Evolutionary conservation across 2,329 filamentous ascomycete genomes (phyloP).

Genomic region (Claviceps cyperi): DNA sequence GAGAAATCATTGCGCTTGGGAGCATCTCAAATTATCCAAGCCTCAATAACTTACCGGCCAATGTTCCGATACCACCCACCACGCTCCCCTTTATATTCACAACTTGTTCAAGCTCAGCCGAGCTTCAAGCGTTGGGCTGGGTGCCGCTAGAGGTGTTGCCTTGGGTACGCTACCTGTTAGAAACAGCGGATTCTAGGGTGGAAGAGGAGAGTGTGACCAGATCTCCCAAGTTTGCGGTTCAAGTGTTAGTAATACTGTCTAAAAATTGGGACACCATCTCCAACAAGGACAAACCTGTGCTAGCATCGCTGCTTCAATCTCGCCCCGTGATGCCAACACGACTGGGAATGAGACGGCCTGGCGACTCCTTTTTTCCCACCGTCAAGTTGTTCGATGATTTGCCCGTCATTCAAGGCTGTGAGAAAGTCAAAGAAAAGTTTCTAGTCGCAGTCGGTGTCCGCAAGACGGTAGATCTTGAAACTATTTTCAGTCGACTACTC

Average conservation of each 20-base stretch:
- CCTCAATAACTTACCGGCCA: constrained; percentile 64
- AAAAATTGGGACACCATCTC: constrained; percentile 82
- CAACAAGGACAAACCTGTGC: constrained; percentile 46
- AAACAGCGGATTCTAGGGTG: constrained; percentile 43
- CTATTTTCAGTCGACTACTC: constrained; percentile 80
- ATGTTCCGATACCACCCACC: constrained; percentile 62
- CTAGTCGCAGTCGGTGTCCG: constrained; percentile 68
- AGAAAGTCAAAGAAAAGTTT: constrained; percentile 82
- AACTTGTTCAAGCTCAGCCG: constrained; percentile 46
- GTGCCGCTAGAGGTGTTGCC: constrained; percentile 67
- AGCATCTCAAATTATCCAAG: constrained; percentile 63
- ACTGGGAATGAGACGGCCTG: constrained; percentile 71
- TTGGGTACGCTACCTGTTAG: constrained; percentile 74
- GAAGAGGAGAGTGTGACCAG: constrained; percentile 56
- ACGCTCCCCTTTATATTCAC: constrained; percentile 82
- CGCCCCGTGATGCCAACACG: constrained; percentile 80
- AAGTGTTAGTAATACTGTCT: constrained; percentile 66
- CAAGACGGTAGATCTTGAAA: constrained; percentile 87
- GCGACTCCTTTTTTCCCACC: constrained; percentile 81
- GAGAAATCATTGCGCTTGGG: constrained; percentile 62
- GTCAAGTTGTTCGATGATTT: constrained; percentile 93
- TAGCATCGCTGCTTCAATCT: constrained; percentile 49
- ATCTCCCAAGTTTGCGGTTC: constrained; percentile 58
- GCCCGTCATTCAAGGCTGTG: constrained; percentile 62
- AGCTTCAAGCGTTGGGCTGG: constrained; percentile 77